phyloP scores from a whole-genome alignment of 1,284 basidiomycete species.

The Somion occarium region DNA sequence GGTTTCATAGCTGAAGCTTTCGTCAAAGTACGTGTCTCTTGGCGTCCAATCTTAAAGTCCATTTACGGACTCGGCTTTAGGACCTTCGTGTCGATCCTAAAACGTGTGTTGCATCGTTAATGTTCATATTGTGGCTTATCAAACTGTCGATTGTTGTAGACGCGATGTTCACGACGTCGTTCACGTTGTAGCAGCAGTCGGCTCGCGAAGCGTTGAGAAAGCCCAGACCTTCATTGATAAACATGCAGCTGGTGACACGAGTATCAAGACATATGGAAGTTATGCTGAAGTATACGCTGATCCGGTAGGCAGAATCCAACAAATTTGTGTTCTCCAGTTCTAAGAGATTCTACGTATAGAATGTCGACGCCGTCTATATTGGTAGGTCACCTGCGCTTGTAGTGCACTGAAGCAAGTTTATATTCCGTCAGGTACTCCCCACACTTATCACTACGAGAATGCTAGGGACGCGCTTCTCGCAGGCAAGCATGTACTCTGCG shows the following conservation, averaged over 20 bases:
- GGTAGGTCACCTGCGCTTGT: slow-evolving; percentile 34
- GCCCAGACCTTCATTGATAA: slow-evolving; percentile 70
- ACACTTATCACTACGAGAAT: slow-evolving; percentile 81
- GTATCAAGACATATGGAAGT: slow-evolving; percentile 67
- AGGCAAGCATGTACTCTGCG: slow-evolving; percentile 84
- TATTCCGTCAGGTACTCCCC: slow-evolving; percentile 64
- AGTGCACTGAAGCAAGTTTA: not conserved
- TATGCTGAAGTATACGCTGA: slow-evolving; percentile 79
- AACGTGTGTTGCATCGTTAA: slow-evolving; percentile 35
- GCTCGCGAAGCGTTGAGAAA: slow-evolving; percentile 67
- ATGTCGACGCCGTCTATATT: slow-evolving; percentile 79
- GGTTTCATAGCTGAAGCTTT: slow-evolving; percentile 43
- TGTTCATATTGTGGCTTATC: not conserved
- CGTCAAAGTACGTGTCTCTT: slow-evolving; percentile 31
- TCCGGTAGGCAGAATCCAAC: slow-evolving; percentile 6
- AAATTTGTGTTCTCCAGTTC: slow-evolving; percentile 1
- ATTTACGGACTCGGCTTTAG: slow-evolving; percentile 22
- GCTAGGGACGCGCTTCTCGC: slow-evolving; percentile 73
- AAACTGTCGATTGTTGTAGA: slow-evolving; percentile 28
- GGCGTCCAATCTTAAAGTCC: not conserved
- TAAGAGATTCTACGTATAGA: slow-evolving; percentile 38
- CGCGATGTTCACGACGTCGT: slow-evolving; percentile 69
- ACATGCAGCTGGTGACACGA: slow-evolving; percentile 41
- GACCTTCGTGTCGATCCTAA: slow-evolving; percentile 45
- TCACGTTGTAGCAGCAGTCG: slow-evolving; percentile 77